These are phyloP conservation scores for Knufia fluminis DNA, from an alignment of 2,329 filamentous ascomycete genomes.

Conservation along the genomic window DNA sequence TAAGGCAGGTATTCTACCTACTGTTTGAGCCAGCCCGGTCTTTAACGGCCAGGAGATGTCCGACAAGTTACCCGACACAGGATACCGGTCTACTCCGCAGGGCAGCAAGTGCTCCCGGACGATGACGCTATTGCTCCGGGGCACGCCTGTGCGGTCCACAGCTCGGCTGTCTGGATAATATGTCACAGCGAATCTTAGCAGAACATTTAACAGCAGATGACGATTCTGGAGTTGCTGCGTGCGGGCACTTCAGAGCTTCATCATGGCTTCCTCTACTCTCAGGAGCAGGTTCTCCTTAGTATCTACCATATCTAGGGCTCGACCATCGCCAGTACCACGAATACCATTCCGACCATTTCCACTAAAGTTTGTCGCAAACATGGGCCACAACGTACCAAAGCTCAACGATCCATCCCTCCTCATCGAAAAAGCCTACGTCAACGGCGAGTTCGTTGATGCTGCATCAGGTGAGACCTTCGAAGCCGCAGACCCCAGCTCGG, in stretches of 20 bases:
- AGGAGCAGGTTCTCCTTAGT: constrained; percentile 8
- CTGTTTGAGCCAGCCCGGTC: too few relatives aligned
- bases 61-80: neutral
- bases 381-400: constrained; percentile 28
- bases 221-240: neutral
- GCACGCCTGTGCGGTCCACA: neutral
- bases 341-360: constrained; percentile 7
- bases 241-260: neutral
- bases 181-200: neutral
- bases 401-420: constrained; percentile 73
- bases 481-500: constrained; percentile 76
- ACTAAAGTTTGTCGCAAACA: constrained; percentile 18
- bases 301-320: constrained; percentile 3
- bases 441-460: constrained; percentile 84
- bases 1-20: too few relatives aligned
- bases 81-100: neutral
- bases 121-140: neutral
- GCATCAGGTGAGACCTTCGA: constrained; percentile 86
- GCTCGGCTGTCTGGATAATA: neutral
- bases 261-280: constrained; percentile 2
- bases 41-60: neutral
- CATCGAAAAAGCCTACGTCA: constrained; percentile 76
- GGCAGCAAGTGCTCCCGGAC: neutral
- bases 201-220: constrained; percentile 3
- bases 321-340: constrained; percentile 2